Conservation (phyloP, 805 yeast species). For the Cephaloascus albidus region DNA sequence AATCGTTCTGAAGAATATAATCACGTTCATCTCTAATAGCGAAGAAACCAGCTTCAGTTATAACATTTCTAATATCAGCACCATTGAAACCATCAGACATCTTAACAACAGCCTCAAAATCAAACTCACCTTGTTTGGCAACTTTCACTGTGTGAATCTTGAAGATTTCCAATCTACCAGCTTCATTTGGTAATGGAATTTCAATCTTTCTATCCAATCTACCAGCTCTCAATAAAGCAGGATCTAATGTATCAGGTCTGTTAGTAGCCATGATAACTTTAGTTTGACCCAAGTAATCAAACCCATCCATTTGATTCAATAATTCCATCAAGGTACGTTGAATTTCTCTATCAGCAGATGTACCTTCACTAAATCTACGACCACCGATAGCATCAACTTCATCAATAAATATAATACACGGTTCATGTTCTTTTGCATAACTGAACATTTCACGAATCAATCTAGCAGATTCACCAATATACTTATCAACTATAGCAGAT, state of each 20-base stretch:
- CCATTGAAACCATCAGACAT: slow-evolving; percentile 99
- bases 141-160: slow-evolving; percentile 86
- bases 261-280: slow-evolving; percentile 99
- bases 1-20: slow-evolving; percentile 83
- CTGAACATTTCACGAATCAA: slow-evolving; percentile 96
- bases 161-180: slow-evolving; percentile 87
- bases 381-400: slow-evolving; percentile 99
- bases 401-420: slow-evolving; percentile 97
- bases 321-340: slow-evolving; percentile 97
- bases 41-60: slow-evolving; percentile 98
- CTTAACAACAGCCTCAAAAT: slow-evolving; percentile 93
- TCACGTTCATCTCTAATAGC: slow-evolving; percentile 98
- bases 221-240: slow-evolving; percentile 95
- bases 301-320: slow-evolving; percentile 97
- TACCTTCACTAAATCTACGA: slow-evolving; percentile 94
- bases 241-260: slow-evolving; percentile 96
- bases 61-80: slow-evolving; percentile 93
- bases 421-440: slow-evolving; percentile 96
- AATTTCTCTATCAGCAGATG: slow-evolving; percentile 97
- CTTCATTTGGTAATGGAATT: slow-evolving; percentile 92
- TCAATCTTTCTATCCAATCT: slow-evolving; percentile 95
- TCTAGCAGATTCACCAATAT: slow-evolving; percentile 96
- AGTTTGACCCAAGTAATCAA: slow-evolving; percentile 92
- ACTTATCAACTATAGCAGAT: slow-evolving; percentile 94
- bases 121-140: slow-evolving; percentile 89